Base-by-base conservation (phyloP, 176 grass and related monocot genomes). In the Triticum turgidum region DNA sequence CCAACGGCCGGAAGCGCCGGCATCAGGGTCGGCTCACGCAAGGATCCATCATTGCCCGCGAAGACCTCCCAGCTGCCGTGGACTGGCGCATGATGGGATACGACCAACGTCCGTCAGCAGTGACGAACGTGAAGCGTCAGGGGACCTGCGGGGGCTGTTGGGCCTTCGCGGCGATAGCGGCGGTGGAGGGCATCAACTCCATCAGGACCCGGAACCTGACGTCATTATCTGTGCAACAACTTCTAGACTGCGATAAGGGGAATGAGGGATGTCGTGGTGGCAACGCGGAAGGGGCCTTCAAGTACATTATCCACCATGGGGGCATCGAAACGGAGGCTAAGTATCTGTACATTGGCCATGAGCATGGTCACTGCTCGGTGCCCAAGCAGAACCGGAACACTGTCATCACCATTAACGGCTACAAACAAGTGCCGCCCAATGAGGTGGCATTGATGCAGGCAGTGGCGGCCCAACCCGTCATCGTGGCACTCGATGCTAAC, bases 91-190 rank as follows among this genome's bases (percentile, higher is more conserved):
- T 30, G n/a, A 32, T 8, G 25, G 27, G 12, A 54, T 54, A 54
- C 15, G 15, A 54, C 51, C 15, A 5, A 17, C 51, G 51, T 17
- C 51, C 51, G 15, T 54, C 51, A 0, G 64, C 64, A 12, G 17
- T 94, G 3, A 94, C 85, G 17, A 15, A 20, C 17, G 79, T 63
- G 4, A 84, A 86, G 85, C 13, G 86, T 69, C 88, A 92, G 62
- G 89, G 83, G 1, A 17, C 29, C 1, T 92, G 90, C 83, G 85
- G 88, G 76, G 82, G 71, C 21, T 90, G 91, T n/a, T 90, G 91
- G 88, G 88, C 91, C 0, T 93, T 93, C 71, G 64, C 88, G 4
- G 47, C 54, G 3, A 10, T 42, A 0, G 82, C 62, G 0, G 42
- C 88, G 0, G 65, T 90, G 51, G 88, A 90, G 33, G 71, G 91